Evolutionary conservation across 2,329 filamentous ascomycete species (phyloP).

Genomic region (Alternaria gansuensis): DNA sequence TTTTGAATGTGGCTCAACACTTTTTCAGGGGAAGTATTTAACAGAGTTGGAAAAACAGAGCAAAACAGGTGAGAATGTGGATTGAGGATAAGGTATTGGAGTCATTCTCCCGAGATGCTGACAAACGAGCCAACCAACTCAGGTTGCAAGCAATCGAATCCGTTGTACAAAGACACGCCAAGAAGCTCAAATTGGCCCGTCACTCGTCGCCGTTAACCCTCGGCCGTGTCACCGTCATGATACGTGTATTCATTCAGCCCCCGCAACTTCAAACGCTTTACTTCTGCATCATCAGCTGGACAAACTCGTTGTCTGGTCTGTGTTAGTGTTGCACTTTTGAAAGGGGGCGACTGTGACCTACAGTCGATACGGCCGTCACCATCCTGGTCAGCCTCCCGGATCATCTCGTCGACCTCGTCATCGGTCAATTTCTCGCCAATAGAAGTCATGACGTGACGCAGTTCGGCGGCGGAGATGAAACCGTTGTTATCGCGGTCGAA

Average conservation of each 20-base stretch:
- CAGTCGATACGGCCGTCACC: conserved; percentile 72
- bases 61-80: conserved; percentile 19
- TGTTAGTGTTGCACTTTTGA: conserved; percentile 6
- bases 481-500: conserved; percentile 73
- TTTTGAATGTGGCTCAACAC: conserved; percentile 13
- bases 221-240: conserved; percentile 41
- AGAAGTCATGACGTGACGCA: conserved; percentile 70
- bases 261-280: conserved; percentile 45
- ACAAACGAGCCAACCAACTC: conserved; percentile 13
- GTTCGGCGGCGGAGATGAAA: conserved; percentile 70
- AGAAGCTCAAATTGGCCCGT: conserved; percentile 22
- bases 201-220: conserved; percentile 42
- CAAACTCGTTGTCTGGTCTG: conserved; percentile 63
- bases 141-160: conserved; percentile 18
- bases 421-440: conserved; percentile 71
- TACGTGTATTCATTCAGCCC: conserved; percentile 44
- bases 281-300: conserved; percentile 66
- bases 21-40: conserved; percentile 18
- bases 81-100: conserved; percentile 23
- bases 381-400: conserved; percentile 70
- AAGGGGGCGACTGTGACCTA: conserved; percentile 45
- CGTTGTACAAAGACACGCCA: conserved; percentile 16
- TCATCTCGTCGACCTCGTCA: conserved; percentile 72
- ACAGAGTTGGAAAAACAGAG: conserved; percentile 9
- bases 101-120: conserved; percentile 14